These are phyloP conservation scores for Beauveria caledonica DNA, from an alignment of 2,329 filamentous ascomycete genomes.

Conservation along the genomic window DNA sequence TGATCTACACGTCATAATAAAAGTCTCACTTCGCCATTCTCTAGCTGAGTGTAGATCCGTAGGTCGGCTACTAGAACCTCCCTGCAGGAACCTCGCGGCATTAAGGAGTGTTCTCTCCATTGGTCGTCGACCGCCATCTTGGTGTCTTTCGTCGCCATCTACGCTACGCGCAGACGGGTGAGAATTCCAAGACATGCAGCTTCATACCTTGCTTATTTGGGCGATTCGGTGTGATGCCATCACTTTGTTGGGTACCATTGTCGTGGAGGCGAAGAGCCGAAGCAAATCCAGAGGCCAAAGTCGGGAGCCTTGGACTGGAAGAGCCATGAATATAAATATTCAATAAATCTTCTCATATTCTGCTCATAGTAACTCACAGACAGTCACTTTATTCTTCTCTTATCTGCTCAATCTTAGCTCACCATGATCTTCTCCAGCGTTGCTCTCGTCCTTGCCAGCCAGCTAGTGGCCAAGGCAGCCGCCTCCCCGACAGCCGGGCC, in stretches of 20 bases:
- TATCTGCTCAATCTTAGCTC: not conserved
- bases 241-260: not conserved
- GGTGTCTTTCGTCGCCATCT: slow-evolving; percentile 9
- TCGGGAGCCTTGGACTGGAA: not conserved
- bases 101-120: not conserved
- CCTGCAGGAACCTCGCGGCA: not conserved
- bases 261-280: not conserved
- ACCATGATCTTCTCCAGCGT: slow-evolving; percentile 8
- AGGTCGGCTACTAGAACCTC: not conserved
- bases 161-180: not conserved
- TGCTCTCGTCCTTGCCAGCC: not conserved
- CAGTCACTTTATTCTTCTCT: not conserved
- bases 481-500: not conserved
- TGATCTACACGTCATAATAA: not conserved
- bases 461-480: slow-evolving; percentile 6
- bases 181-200: slow-evolving; percentile 5
- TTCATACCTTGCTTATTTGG: not conserved
- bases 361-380: not conserved
- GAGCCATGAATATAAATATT: not conserved
- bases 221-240: not conserved
- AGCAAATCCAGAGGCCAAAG: too few relatives aligned
- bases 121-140: not conserved
- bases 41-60: not conserved
- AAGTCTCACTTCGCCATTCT: slow-evolving; percentile 3
- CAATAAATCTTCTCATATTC: slow-evolving; percentile 6